Base-by-base conservation (phyloP, 176 grass and related monocot species). In the Tillandsia fasciculata region DNA sequence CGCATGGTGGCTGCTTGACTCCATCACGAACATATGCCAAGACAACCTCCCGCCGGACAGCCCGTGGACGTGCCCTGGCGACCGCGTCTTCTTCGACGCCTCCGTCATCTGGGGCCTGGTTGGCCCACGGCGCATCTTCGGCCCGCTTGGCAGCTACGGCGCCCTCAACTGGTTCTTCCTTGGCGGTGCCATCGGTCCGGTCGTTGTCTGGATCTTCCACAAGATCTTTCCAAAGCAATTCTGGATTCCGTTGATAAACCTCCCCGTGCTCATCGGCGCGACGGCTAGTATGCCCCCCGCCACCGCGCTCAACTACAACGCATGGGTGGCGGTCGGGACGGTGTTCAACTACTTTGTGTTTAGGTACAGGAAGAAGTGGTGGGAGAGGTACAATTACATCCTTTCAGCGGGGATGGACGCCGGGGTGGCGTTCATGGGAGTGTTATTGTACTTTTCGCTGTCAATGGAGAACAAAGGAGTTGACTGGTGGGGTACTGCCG, bases 41-140 rank as follows among this genome's bases (percentile, higher is more conserved):
- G 79, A 85, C 72, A 11, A 63, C 0, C 64, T 96, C n/a, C 88
- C 91, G 29, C 50, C 18, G 24, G 80, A 84, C 27, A 96, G 91
- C 77, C 91, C 88, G 2, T 96, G 91, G 91, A 91, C 85, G n/a
- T 96, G 91, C 75, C 88, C 91, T 7, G 49, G 80, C 20, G 83
- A 91, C 72, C 77, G 77, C 65, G 91, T 96, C 49, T 96, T 96
- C 74, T 96, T 96, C 76, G 85, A 96, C 74, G 91, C 91, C 11
- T 96, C 91, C 0, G 87, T 96, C 52, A 96, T 96, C 80, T 96
- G 91, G 91, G 91, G 91, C 10, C 80, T 96, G 12, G 88, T 96
- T 8, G 91, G 91, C 8, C 91, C 91, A n/a, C 79, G 82, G 59
- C 87, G 88, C 64, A 91, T 96, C 76, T 96, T 96, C 51, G 91